Evolutionary conservation across 768 basidiomycete species (phyloP), one percentile per base, ranked within the genome.

Genomic region (Podaxis sp.): DNA sequence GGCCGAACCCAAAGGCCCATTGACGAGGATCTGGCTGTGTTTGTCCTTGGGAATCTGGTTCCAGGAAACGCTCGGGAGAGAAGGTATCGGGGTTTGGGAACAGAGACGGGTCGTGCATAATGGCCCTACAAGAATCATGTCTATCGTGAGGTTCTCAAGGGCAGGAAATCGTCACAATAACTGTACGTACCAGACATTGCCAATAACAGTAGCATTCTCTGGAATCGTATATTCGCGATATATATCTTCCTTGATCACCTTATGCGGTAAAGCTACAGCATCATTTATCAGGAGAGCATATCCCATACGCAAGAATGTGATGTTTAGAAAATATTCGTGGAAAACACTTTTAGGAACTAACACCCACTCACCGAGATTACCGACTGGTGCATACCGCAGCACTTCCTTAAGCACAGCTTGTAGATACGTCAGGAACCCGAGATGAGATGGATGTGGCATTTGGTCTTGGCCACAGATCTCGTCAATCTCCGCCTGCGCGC

Each of bases 181-280:
- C 39, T 33, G 52, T 8, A 51, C 71, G 64, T 59, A 80, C 80
- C 81, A 83, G n/a, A 80, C 73, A 56, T 82, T 83, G 2, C 79
- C 75, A n/a, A 83, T 65, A 17, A 83, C 66, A 3, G 79, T 79
- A 1, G 81, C 74, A 11, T 76, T 77, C 52, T 77, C 76, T 1
- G 84, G 84, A 33, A 85, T 80, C 17, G 65, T 67, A 65, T 78
- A 80, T 1, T 79, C 82, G 12, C 67, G 61, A 63, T 83, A 84
- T 13, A 76, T 75, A 59, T 84, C 83, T 15, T 83, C 81, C 54
- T 78, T 68, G 2, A 71, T 74, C 11, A 76, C 74, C 26, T 71
- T 69, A 61, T 82, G 82, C 13, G 80, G 79, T 13, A 82, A 66
- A 30, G 77, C 81, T 82, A 63, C 6, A 39, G 9, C 30, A 2